phyloP scores from a whole-genome alignment of 306 rosid species.

The Canavalia gladiata region DNA sequence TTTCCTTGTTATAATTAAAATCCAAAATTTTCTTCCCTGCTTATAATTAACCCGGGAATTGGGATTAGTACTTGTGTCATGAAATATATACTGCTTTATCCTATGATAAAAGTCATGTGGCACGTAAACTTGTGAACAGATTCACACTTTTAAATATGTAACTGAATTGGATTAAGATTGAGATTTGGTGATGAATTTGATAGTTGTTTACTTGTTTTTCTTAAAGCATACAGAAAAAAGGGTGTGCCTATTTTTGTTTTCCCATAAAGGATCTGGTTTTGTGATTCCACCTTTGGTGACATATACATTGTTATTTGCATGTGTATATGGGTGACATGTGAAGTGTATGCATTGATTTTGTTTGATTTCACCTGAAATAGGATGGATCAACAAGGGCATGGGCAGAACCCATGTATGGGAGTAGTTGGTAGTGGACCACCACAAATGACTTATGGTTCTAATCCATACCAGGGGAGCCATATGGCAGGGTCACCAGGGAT shows the following conservation, averaged over 20 bases:
- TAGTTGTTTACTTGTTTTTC: slow-evolving; percentile 15
- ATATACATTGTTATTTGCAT: slow-evolving; percentile 15
- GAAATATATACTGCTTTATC: not conserved
- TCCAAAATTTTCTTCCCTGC: slow-evolving; percentile 11
- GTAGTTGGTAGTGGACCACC: slow-evolving; percentile 50
- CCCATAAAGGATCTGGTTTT: not conserved
- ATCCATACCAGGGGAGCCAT: slow-evolving; percentile 56
- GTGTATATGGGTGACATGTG: too few relatives aligned
- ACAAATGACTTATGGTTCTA: slow-evolving; percentile 53
- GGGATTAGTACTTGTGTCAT: not conserved
- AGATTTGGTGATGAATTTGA: slow-evolving; percentile 22
- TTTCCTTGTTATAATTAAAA: not conserved
- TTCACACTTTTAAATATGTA: slow-evolving; percentile 9
- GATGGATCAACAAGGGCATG: slow-evolving; percentile 69
- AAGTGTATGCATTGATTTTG: slow-evolving; percentile 17
- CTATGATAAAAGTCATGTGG: not conserved
- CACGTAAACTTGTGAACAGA: not conserved
- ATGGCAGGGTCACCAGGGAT: slow-evolving; percentile 55
- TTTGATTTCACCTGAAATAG: slow-evolving; percentile 49
- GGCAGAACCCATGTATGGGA: slow-evolving; percentile 56
- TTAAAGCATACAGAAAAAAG: not conserved
- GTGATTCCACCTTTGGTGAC: slow-evolving; percentile 22
- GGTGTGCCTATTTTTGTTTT: not conserved
- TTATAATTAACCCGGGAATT: not conserved
- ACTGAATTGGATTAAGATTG: slow-evolving; percentile 10